phyloP scores from a whole-genome alignment of 805 yeast species.

The Yarrowia yakushimensis region DNA sequence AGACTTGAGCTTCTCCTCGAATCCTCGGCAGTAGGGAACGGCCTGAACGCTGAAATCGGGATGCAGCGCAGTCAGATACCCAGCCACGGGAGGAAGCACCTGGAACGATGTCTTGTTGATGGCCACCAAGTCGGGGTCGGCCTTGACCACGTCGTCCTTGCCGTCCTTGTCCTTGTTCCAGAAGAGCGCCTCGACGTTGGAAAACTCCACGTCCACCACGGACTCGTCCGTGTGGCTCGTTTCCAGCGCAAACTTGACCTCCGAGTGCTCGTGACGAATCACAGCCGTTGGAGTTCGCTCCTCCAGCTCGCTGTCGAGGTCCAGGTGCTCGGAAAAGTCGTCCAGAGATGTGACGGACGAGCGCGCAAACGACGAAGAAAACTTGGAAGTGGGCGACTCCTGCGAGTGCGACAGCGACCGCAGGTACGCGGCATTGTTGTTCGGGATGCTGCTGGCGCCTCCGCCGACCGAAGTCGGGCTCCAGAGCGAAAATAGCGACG shows the following conservation, averaged over 20 bases:
- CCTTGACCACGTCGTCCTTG: neutral
- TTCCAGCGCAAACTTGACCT: neutral
- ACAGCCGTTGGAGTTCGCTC: constrained; percentile 18
- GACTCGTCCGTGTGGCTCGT: neutral
- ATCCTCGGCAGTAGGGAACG: constrained; percentile 28
- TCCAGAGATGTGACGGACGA: constrained; percentile 18
- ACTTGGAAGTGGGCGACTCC: constrained; percentile 20
- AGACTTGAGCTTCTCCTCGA: constrained; percentile 30
- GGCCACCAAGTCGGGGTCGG: neutral
- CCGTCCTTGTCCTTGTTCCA: neutral
- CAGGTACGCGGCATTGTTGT: neutral
- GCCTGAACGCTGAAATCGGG: constrained; percentile 34
- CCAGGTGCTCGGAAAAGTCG: constrained; percentile 10
- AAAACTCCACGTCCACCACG: neutral
- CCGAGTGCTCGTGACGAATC: neutral
- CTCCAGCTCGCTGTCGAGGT: constrained; percentile 12
- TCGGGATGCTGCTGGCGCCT: neutral
- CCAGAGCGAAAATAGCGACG: constrained; percentile 17
- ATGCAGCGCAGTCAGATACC: constrained; percentile 32
- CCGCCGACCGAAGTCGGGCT: neutral
- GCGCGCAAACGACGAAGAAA: constrained; percentile 19
- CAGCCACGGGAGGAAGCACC: constrained; percentile 31
- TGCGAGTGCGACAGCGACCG: constrained; percentile 11
- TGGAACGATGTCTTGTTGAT: constrained; percentile 18
- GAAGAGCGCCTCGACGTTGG: constrained; percentile 15